Evolutionary conservation across 2,329 filamentous ascomycete species (phyloP).

Genomic region (Pyrenochaeta sp.): DNA sequence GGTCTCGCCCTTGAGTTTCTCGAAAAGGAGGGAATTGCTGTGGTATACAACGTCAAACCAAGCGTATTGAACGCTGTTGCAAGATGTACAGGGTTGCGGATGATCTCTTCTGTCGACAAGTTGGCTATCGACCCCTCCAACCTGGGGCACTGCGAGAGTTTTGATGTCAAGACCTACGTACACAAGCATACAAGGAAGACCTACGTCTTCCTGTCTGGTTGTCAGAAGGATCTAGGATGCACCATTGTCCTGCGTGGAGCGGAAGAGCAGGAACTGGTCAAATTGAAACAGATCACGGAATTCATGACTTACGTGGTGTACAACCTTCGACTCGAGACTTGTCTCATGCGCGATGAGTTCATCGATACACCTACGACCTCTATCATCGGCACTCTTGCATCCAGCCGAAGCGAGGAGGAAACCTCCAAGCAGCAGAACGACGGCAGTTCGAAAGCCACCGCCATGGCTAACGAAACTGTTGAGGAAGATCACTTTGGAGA

Average conservation of each 20-base stretch:
- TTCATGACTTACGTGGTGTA: conserved; percentile 99
- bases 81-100: conserved; percentile 86
- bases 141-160: conserved; percentile 82
- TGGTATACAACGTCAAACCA: conserved; percentile 95
- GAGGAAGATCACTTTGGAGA: conserved; percentile 50
- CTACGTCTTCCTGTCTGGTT: conserved; percentile 94
- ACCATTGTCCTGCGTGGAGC: conserved; percentile 92
- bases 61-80: conserved; percentile 96
- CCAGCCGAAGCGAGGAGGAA: conserved; percentile 24
- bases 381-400: conserved; percentile 47
- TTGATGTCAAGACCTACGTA: conserved; percentile 95
- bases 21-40: conserved; percentile 87
- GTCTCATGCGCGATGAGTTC: conserved; percentile 90
- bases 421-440: not conserved
- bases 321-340: conserved; percentile 95
- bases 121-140: conserved; percentile 77
- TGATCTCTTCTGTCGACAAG: conserved; percentile 96
- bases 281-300: conserved; percentile 92
- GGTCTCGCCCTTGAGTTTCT: conserved; percentile 89
- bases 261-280: conserved; percentile 72
- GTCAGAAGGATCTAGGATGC: conserved; percentile 87
- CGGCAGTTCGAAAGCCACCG: not conserved
- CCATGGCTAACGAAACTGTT: conserved; percentile 3
- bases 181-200: conserved; percentile 87
- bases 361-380: conserved; percentile 77